phyloP scores from a whole-genome alignment of 352 stramenopile genomes.

The Phytophthora megakarya region DNA sequence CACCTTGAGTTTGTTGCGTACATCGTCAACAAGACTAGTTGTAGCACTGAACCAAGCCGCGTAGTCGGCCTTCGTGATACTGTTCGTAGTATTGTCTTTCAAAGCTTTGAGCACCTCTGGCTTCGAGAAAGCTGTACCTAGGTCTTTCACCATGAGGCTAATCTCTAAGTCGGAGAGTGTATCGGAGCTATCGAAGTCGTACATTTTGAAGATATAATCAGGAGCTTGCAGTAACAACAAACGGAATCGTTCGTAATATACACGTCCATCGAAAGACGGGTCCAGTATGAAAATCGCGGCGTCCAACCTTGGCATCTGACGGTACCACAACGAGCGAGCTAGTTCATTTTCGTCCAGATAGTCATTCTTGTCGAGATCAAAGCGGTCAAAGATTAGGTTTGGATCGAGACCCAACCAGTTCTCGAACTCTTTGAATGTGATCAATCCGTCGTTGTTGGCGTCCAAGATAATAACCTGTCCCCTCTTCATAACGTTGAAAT shows the following conservation, averaged over 20 bases:
- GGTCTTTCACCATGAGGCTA: constrained; percentile 67
- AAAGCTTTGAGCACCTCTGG: constrained; percentile 43
- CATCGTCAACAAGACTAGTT: constrained; percentile 64
- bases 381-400: constrained; percentile 82
- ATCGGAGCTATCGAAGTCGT: constrained; percentile 70
- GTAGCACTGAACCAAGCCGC: constrained; percentile 58
- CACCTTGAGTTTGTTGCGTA: constrained; percentile 66
- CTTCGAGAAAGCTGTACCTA: constrained; percentile 55
- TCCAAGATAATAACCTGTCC: constrained; percentile 57
- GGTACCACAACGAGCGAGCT: constrained; percentile 62
- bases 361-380: constrained; percentile 85
- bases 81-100: constrained; percentile 40
- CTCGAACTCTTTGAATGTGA: constrained; percentile 76
- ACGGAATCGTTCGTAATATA: constrained; percentile 77
- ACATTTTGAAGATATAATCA: constrained; percentile 69
- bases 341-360: constrained; percentile 87
- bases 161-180: constrained; percentile 69
- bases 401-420: constrained; percentile 72
- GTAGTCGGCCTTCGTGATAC: constrained; percentile 59
- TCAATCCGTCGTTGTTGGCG: constrained; percentile 50
- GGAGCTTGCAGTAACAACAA: constrained; percentile 45
- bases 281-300: constrained; percentile 73
- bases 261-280: constrained; percentile 78
- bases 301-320: constrained; percentile 74
- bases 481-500: constrained; percentile 72